Percentiles rank a stretch among this genome's conserved stretches.
phyloP scores from a whole-genome alignment of 1,139 yeast genomes.

The Debaryomyces sp. region DNA sequence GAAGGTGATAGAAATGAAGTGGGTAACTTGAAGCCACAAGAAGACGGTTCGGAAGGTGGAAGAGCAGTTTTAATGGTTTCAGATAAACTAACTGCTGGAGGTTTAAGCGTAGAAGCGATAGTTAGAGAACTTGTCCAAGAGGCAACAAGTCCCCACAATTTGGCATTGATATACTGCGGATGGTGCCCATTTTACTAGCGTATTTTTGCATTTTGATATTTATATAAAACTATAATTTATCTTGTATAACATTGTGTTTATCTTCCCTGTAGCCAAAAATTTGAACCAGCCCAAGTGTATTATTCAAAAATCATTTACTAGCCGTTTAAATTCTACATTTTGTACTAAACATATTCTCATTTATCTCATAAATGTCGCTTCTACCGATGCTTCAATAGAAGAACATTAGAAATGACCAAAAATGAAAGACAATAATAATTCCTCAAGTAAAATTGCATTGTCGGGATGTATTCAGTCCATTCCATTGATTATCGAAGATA shows the following conservation, averaged over 20 bases:
- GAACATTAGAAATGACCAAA: neutral
- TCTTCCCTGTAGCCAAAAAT: neutral
- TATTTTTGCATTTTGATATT: neutral
- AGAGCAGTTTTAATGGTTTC: conserved; percentile 75
- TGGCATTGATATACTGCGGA: conserved; percentile 80
- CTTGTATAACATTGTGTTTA: neutral
- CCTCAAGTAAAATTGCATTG: neutral
- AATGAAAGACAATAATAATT: neutral
- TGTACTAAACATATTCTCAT: neutral
- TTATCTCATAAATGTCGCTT: neutral
- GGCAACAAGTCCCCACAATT: conserved; percentile 67
- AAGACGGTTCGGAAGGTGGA: conserved; percentile 75
- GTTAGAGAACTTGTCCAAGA: conserved; percentile 80
- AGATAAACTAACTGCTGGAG: conserved; percentile 66
- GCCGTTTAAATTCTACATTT: neutral
- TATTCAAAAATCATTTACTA: neutral
- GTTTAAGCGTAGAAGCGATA: conserved; percentile 79
- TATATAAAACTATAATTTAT: neutral
- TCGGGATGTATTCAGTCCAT: conserved; percentile 19
- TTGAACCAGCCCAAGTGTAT: neutral
- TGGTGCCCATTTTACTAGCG: conserved; percentile 67
- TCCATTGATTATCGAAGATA: conserved; percentile 26
- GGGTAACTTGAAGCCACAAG: conserved; percentile 32
- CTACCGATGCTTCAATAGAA: neutral
- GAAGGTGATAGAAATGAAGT: conserved; percentile 26